phyloP scores from a whole-genome alignment of 2,329 filamentous ascomycete genomes.

The Epichloe coenophiala region DNA sequence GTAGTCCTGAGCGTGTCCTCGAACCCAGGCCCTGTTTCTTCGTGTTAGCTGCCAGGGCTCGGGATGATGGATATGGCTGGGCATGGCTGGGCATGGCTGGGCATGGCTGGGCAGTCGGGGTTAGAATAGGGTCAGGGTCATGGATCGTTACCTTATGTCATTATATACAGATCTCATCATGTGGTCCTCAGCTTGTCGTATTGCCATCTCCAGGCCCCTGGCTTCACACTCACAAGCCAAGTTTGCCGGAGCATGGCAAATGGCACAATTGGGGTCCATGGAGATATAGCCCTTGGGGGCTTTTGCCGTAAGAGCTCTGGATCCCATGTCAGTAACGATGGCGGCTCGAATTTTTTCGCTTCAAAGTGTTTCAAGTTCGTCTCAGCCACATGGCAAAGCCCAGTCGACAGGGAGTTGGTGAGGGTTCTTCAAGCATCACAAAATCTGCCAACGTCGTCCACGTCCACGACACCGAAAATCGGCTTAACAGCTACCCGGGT shows the following conservation, averaged over 20 bases:
- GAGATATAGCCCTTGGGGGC: constrained; percentile 37
- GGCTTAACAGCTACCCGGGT: not conserved
- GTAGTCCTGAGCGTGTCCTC: constrained; percentile 52
- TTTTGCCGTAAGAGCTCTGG: constrained; percentile 27
- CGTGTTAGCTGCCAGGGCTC: constrained; percentile 6
- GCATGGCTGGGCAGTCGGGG: too few relatives aligned
- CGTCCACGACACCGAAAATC: not conserved
- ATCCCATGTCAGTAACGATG: constrained; percentile 35
- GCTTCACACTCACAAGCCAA: constrained; percentile 52
- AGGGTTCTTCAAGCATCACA: not conserved
- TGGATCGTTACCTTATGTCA: constrained; percentile 43
- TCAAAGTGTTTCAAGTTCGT: not conserved
- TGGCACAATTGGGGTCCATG: constrained; percentile 58
- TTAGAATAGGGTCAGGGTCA: not conserved
- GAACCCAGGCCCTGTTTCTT: constrained; percentile 44
- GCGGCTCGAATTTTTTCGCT: not conserved
- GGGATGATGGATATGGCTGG: too few relatives aligned
- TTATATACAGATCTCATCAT: constrained; percentile 51
- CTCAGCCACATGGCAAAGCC: not conserved
- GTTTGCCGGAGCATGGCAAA: constrained; percentile 47
- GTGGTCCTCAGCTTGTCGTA: constrained; percentile 47
- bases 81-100: too few relatives aligned
- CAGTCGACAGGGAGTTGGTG: not conserved
- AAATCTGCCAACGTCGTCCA: not conserved
- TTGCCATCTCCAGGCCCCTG: constrained; percentile 47